Conservation (phyloP, 805 yeast species). For the Lachancea quebecensis region DNA sequence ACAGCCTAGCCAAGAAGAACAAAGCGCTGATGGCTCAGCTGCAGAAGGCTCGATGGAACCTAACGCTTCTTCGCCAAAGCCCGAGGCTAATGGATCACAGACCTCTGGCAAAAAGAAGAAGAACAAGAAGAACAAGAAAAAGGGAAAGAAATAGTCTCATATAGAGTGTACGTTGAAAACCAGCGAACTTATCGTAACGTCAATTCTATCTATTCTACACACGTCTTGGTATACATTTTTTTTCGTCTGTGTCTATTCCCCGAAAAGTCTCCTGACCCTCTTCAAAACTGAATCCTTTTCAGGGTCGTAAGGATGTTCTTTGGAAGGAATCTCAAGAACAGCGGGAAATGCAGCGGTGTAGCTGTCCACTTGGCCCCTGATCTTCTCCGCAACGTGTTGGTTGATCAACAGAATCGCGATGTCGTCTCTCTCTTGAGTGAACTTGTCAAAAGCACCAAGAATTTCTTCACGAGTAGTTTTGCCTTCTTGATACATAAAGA, state of each 20-base stretch:
- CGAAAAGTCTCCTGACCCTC: conserved; percentile 90
- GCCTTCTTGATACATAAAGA: conserved; percentile 67
- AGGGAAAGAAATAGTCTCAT: conserved; percentile 11
- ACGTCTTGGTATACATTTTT: not conserved
- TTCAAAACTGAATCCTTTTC: conserved; percentile 94
- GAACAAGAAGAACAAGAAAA: conserved; percentile 31
- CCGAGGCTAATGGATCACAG: conserved; percentile 10
- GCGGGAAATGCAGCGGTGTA: conserved; percentile 94
- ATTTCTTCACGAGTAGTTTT: conserved; percentile 74
- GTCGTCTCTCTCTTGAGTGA: conserved; percentile 71
- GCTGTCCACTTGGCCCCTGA: conserved; percentile 73
- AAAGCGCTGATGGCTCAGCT: conserved; percentile 9
- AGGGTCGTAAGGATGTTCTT: conserved; percentile 98
- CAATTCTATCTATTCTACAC: not conserved
- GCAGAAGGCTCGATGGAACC: conserved; percentile 9
- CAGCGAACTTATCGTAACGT: not conserved
- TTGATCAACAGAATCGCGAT: conserved; percentile 89
- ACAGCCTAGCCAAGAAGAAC: not conserved
- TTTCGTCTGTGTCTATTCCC: conserved; percentile 48
- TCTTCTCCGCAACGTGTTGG: conserved; percentile 90
- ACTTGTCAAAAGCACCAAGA: conserved; percentile 65
- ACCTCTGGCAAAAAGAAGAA: conserved; percentile 10
- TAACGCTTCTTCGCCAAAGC: conserved; percentile 13
- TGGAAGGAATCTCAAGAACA: conserved; percentile 91
- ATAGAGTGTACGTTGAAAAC: no score